Base-by-base conservation (phyloP, 441 rosid species). In the Dalechampia spathulata region DNA sequence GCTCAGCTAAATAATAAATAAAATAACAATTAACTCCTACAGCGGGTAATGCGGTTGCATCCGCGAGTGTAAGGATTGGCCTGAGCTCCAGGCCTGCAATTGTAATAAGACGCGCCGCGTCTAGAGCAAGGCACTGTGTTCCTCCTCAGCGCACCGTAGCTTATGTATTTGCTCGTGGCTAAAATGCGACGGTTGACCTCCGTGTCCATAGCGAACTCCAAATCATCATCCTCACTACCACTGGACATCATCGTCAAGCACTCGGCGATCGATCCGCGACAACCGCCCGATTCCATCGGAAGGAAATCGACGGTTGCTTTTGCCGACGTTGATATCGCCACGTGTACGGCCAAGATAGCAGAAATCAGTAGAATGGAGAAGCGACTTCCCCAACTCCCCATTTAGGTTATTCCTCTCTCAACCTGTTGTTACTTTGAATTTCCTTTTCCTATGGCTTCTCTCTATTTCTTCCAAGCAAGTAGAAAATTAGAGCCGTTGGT, bases 21-120 rank as follows among this genome's bases (percentile, higher is more conserved):
- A 34, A 34, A 9, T 34, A 10, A 9, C 37, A 36, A 7, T 63
- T 61, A 85, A 62, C 72, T 61, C n/a, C 91, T 58, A 85, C 97
- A 90, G 39, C 87, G 83, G 54, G 87, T 62, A 46, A 85, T 83
- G 55, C 63, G 58, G 54, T 65, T 81, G 77, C 97, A 90, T 4
- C 89, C 85, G 61, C 91, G 90, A n/a, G 76, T 38, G 81, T 86
- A 90, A 23, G 95, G 95, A 43, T 90, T 90, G 3, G 91, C 85
- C 67, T 66, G 75, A 62, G 79, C 85, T 2, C 93, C 95, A 10
- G 75, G 77, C 58, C 58, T 73, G 78, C 97, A 90, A 65, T 85
- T 85, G 66, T 87, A 90, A 64, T 87, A 90, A 59, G 97, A 86
- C 5, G 91, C 81, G 67, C 95, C 95, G 14, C 91, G 90, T 1